Conservation (phyloP, 495 filamentous ascomycete species). For the Sordaria brevicollis region DNA sequence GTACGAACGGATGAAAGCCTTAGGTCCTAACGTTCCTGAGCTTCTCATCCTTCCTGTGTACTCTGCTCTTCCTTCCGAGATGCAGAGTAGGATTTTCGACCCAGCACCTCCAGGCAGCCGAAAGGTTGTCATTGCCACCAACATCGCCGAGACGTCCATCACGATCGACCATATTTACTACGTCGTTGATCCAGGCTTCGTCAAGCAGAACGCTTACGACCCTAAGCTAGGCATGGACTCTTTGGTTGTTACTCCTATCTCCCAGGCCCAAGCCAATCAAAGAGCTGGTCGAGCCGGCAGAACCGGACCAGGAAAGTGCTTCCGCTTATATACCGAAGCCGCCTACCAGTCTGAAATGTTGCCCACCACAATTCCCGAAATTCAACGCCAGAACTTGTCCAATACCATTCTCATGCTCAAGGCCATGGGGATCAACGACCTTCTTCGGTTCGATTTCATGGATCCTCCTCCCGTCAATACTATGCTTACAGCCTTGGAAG, state of each 20-base stretch:
- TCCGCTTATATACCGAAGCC: slow-evolving; percentile 88
- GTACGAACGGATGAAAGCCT: slow-evolving; percentile 90
- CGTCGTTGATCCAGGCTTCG: slow-evolving; percentile 93
- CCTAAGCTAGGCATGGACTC: slow-evolving; percentile 97
- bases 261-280: slow-evolving; percentile 94
- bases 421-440: slow-evolving; percentile 97
- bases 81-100: slow-evolving; percentile 91
- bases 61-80: slow-evolving; percentile 81
- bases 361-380: slow-evolving; percentile 90
- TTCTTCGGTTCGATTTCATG: slow-evolving; percentile 98
- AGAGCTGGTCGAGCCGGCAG: slow-evolving; percentile 84
- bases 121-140: slow-evolving; percentile 97
- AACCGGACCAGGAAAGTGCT: slow-evolving; percentile 94
- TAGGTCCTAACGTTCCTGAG: slow-evolving; percentile 85
- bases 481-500: slow-evolving; percentile 92
- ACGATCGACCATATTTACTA: slow-evolving; percentile 98
- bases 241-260: slow-evolving; percentile 87
- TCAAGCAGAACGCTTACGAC: slow-evolving; percentile 96
- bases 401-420: slow-evolving; percentile 97
- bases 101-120: slow-evolving; percentile 78
- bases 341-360: slow-evolving; percentile 97
- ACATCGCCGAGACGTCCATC: slow-evolving; percentile 96
- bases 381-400: slow-evolving; percentile 91
- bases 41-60: slow-evolving; percentile 92
- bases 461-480: slow-evolving; percentile 92